A percentile compares a stretch with the other conserved stretches of the same genome.
phyloP scores from a whole-genome alignment of 139 green algal species.

The Chlorella vulgaris region DNA sequence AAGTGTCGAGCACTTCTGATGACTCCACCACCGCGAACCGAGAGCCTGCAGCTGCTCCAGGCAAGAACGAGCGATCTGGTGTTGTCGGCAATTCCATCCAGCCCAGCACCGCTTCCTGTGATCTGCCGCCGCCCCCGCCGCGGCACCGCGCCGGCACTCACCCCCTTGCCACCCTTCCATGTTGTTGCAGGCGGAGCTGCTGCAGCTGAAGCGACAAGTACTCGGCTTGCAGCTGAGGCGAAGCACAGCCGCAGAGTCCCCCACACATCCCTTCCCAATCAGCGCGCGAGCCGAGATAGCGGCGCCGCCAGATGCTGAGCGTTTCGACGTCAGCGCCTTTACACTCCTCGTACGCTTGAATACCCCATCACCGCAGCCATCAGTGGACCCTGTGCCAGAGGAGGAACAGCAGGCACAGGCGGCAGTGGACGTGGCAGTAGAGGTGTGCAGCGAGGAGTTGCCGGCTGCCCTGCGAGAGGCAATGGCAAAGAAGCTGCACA shows the following conservation, averaged over 20 bases:
- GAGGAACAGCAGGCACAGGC: not conserved
- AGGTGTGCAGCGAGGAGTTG: not conserved
- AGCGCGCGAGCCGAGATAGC: not conserved
- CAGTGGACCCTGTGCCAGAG: not conserved
- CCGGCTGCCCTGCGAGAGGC: slow-evolving; percentile 8
- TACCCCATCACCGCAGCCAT: not conserved
- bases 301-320: not conserved
- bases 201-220: slow-evolving; percentile 3
- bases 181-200: slow-evolving; percentile 13
- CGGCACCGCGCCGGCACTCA: not conserved
- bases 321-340: slow-evolving; percentile 16
- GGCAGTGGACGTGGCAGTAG: not conserved
- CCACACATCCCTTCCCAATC: slow-evolving; percentile 32
- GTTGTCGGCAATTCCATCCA: too few species aligned
- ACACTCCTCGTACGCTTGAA: not conserved
- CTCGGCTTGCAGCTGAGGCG: not conserved
- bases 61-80: too few species aligned
- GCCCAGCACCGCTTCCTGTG: not conserved
- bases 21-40: too few species aligned
- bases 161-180: not conserved
- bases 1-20: too few species aligned
- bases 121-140: not conserved
- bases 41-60: too few species aligned
- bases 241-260: not conserved
- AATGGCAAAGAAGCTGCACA: slow-evolving; percentile 1